Percentiles rank a stretch among this genome's conserved stretches.
Evolutionary conservation across 192 early-diverging fungal species (phyloP).

Genomic region (Coemansia sp.): DNA sequence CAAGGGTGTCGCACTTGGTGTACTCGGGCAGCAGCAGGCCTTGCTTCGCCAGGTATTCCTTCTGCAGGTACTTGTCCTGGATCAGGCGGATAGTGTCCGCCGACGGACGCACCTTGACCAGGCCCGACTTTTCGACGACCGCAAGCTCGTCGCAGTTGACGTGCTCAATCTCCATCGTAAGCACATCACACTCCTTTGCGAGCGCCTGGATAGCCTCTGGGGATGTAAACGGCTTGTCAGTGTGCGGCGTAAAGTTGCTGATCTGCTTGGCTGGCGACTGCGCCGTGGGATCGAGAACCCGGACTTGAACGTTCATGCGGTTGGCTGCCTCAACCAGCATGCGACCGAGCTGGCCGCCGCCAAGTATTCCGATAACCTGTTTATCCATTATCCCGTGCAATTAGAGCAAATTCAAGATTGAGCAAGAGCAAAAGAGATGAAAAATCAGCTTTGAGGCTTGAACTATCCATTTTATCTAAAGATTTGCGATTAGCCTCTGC

Average conservation of each 20-base stretch:
- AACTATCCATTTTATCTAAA: too few relatives aligned
- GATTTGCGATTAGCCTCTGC: too few relatives aligned
- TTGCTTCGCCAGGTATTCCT: constrained; percentile 66
- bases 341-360: constrained; percentile 96
- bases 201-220: constrained; percentile 72
- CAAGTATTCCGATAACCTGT: constrained; percentile 56
- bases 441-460: too few relatives aligned
- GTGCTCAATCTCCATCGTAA: constrained; percentile 99
- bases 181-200: constrained; percentile 70
- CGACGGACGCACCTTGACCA: constrained; percentile 71
- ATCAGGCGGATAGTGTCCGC: constrained; percentile 83
- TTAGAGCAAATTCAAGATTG: neutral
- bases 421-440: neutral
- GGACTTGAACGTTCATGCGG: constrained; percentile 81
- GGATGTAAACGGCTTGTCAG: constrained; percentile 85
- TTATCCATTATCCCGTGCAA: constrained; percentile 46
- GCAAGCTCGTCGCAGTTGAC: constrained; percentile 70
- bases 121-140: constrained; percentile 56
- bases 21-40: constrained; percentile 67
- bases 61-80: constrained; percentile 97
- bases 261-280: constrained; percentile 87
- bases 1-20: constrained; percentile 51
- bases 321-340: constrained; percentile 97
- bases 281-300: constrained; percentile 75
- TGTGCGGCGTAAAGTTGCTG: constrained; percentile 65